Evolutionary conservation across 768 basidiomycete species (phyloP).

Genomic region (Saitozyma sp.): DNA sequence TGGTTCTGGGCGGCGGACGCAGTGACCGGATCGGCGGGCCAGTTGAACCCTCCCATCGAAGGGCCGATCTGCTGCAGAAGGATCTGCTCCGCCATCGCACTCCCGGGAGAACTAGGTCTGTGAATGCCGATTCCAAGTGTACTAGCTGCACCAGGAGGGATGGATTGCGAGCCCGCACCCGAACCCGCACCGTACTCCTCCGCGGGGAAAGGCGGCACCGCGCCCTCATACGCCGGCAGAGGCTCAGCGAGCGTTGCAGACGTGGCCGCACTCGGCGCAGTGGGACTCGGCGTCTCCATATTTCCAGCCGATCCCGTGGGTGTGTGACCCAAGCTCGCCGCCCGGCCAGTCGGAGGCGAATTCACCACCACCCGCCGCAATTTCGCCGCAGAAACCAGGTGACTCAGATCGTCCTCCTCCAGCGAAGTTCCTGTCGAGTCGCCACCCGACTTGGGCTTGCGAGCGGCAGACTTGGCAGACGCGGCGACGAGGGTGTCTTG

Average conservation of each 20-base stretch:
- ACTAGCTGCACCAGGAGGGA: no score
- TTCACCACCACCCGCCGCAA: conserved; percentile 25
- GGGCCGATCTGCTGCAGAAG: no score
- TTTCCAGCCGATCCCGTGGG: no score
- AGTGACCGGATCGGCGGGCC: no score
- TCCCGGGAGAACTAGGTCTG: no score
- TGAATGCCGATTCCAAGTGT: no score
- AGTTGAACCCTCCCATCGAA: no score
- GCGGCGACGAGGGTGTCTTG: conserved; percentile 26
- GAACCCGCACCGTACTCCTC: background rate
- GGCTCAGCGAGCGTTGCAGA: conserved; percentile 24
- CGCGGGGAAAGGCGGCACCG: conserved; percentile 26
- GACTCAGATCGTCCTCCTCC: conserved; percentile 48
- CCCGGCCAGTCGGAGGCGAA: conserved; percentile 2
- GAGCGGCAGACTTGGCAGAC: background rate
- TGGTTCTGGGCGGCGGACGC: no score
- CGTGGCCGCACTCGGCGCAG: conserved; percentile 8
- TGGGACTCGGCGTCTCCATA: no score
- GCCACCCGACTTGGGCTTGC: background rate
- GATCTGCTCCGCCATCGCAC: no score
- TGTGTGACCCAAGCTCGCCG: no score
- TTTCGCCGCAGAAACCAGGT: conserved; percentile 35
- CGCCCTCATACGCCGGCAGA: conserved; percentile 22
- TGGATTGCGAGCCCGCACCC: background rate
- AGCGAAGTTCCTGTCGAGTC: background rate